Evolutionary conservation across 495 filamentous ascomycete species (phyloP), one percentile per base, ranked within the genome.

Genomic region (Copromyces sp.): DNA sequence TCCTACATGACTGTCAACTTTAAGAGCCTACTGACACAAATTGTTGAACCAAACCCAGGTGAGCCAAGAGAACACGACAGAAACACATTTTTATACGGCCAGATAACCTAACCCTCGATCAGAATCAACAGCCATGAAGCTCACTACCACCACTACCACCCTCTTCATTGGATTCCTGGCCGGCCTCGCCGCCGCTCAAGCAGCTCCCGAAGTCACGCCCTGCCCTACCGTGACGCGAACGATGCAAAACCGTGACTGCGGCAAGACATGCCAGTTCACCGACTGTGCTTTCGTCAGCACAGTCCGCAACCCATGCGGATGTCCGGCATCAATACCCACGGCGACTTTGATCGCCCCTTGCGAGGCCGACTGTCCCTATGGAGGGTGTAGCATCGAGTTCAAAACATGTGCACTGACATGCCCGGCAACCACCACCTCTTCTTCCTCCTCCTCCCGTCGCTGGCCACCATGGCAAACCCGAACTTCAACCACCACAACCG

Each of bases 311-410:
- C 75, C 79, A 0, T 81, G 79, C 71, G 73, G 73, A 70, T 81
- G 79, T 71, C 79, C 79, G 4, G 53, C 75, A 2, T n/a, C 72
- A 0, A 53, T 81, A 39, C 79, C 79, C 9, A 81, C 78, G 9
- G 78, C 79, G 4, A 81, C 77, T 2, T 76, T 81, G 41, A 75
- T 77, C 61, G 73, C 71, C n/a, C 77, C 78, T n/a, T 81, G 79
- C 75, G 77, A 73, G 44, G 77, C 74, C 29, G 74, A 75, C 35
- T 80, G 78, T 47, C 78, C 79, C 4, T 80, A 81, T 70, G 73
- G 73, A 11, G 79, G 79, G 9, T 81, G 79, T 73, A 71, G 45
- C 61, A 77, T 80, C 70, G 75, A 78, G 35, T 80, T 81, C 74
- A 75, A 73, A 38, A 76, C 76, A 3, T 44, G 42, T 12, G 39